Evolutionary conservation across 2,329 filamentous ascomycete genomes (phyloP).

Genomic region (Fusarium sororula): DNA sequence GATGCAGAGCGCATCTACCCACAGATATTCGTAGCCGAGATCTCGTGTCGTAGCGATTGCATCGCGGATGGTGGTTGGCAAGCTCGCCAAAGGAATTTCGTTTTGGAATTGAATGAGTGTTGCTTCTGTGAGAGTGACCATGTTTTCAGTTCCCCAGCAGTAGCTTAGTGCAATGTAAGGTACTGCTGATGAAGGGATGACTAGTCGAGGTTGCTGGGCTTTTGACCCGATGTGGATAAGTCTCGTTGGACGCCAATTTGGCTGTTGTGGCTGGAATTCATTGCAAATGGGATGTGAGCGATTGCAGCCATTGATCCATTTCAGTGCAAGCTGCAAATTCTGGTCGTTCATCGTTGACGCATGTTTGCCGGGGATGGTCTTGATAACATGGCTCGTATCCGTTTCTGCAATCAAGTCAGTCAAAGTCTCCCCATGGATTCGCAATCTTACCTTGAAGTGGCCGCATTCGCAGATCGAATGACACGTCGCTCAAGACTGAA

Average conservation of each 20-base stretch:
- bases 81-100: fast-evolving
- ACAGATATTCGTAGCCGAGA: neutral
- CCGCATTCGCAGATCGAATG: neutral
- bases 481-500: neutral
- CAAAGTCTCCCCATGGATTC: fast-evolving
- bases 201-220: neutral
- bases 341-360: neutral
- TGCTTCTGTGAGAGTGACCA: neutral
- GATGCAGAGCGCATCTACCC: constrained; percentile 1
- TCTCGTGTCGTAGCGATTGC: neutral
- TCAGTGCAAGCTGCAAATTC: neutral
- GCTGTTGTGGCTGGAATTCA: neutral
- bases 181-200: fast-evolving
- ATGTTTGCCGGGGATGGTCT: neutral
- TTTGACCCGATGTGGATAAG: neutral
- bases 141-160: neutral
- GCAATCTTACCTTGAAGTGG: neutral
- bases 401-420: neutral
- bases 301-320: neutral
- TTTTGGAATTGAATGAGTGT: neutral
- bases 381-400: neutral
- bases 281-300: neutral
- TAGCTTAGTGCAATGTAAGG: neutral
- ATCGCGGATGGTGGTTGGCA: neutral
- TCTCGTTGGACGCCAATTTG: neutral